These are phyloP conservation scores for Torrubiella hemipterigena DNA, from an alignment of 2,329 filamentous ascomycete genomes.

Conservation along the genomic window DNA sequence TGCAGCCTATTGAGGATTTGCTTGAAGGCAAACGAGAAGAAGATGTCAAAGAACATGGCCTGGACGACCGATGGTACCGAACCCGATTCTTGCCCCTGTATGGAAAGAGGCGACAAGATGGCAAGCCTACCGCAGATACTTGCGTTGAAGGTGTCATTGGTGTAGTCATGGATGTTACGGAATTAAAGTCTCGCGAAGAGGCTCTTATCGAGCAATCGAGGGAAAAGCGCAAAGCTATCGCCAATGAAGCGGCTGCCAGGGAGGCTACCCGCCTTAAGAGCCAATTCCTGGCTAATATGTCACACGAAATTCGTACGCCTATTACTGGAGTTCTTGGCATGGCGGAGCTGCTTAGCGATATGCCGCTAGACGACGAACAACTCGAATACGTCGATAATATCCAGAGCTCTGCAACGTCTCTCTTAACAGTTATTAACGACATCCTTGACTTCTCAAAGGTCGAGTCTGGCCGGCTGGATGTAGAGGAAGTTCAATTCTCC, in stretches of 20 bases:
- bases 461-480: conserved; percentile 63
- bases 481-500: conserved; percentile 72
- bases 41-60: conserved; percentile 51
- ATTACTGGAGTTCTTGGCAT: conserved; percentile 74
- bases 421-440: conserved; percentile 83
- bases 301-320: conserved; percentile 67
- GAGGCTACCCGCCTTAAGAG: conserved; percentile 72
- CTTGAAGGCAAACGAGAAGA: conserved; percentile 47
- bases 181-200: conserved; percentile 52
- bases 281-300: conserved; percentile 72
- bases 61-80: conserved; percentile 54
- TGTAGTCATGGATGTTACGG: conserved; percentile 70
- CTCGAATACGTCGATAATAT: conserved; percentile 68
- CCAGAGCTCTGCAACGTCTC: conserved; percentile 64
- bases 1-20: conserved; percentile 50
- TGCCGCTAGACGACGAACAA: conserved; percentile 56
- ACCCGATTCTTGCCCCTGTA: conserved; percentile 59
- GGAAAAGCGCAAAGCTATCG: conserved; percentile 58
- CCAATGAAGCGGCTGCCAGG: conserved; percentile 67
- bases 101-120: conserved; percentile 40
- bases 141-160: conserved; percentile 62
- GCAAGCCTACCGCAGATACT: conserved; percentile 29
- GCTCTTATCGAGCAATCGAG: conserved; percentile 51
- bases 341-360: conserved; percentile 62
- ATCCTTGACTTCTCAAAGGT: conserved; percentile 85